These are phyloP conservation scores for Pseudoneurospora amorphoporcata DNA, from an alignment of 495 filamentous ascomycete species.

Conservation along the genomic window DNA sequence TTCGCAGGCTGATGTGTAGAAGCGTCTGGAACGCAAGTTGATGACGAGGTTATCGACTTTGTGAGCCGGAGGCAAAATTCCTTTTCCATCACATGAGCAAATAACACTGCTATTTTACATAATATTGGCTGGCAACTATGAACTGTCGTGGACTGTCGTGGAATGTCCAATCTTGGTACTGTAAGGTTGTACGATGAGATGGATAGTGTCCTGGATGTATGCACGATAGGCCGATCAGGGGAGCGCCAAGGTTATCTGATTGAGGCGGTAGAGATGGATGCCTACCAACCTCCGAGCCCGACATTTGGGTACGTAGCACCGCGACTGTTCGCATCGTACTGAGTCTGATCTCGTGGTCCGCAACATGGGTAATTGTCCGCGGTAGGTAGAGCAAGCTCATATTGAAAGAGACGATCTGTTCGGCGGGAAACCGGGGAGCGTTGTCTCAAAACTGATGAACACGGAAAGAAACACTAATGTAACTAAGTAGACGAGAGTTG, in stretches of 20 bases:
- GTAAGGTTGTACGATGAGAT: background rate
- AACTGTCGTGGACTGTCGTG: background rate
- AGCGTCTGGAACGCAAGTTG: background rate
- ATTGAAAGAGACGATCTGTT: background rate
- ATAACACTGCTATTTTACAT: background rate
- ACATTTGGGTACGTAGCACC: background rate
- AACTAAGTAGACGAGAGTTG: background rate
- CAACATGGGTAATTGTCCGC: background rate
- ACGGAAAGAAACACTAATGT: background rate
- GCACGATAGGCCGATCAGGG: background rate
- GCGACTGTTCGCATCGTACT: background rate
- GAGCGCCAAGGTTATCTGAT: background rate
- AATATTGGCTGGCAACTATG: background rate
- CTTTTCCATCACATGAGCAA: background rate
- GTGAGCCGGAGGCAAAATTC: background rate
- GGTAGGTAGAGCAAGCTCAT: background rate
- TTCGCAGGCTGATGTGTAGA: background rate
- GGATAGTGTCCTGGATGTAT: background rate
- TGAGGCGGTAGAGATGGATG: background rate
- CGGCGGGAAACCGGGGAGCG: background rate
- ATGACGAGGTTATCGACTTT: background rate
- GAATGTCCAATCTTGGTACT: background rate
- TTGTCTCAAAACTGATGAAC: background rate
- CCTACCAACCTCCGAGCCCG: background rate
- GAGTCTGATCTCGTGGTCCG: background rate